A percentile compares a stretch with the other conserved stretches of the same genome.
Evolutionary conservation across 1,284 basidiomycete species (phyloP).

Genomic region (Stygiomarasmius scandens): DNA sequence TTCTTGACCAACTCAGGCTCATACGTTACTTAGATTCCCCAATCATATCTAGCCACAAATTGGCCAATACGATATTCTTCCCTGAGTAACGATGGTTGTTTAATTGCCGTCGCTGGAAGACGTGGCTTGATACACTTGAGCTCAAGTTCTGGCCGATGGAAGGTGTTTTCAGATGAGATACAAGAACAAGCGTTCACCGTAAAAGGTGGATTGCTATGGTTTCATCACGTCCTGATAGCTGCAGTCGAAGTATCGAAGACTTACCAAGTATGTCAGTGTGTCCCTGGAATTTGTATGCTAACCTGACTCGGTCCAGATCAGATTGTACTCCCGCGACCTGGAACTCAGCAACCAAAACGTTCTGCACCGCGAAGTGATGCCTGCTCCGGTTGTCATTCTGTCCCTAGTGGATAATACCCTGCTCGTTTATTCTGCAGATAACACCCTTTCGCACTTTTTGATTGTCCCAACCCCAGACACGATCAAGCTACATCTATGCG

Average conservation of each 20-base stretch:
- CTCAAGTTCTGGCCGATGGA: constrained; percentile 93
- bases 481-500: constrained; percentile 88
- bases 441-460: constrained; percentile 91
- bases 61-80: constrained; percentile 96
- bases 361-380: constrained; percentile 80
- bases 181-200: constrained; percentile 92
- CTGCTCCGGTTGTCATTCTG: constrained; percentile 80
- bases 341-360: constrained; percentile 88
- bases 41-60: constrained; percentile 85
- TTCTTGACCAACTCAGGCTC: too few species aligned
- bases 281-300: not conserved
- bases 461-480: constrained; percentile 85
- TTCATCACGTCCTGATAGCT: constrained; percentile 92
- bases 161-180: constrained; percentile 80
- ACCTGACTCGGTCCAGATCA: constrained; percentile 56
- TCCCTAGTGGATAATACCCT: constrained; percentile 95
- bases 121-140: constrained; percentile 94
- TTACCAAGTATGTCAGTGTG: constrained; percentile 70
- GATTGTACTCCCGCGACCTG: constrained; percentile 93
- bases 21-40: too few species aligned
- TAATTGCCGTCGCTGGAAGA: constrained; percentile 93
- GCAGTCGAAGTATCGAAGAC: constrained; percentile 84
- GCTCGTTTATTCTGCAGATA: constrained; percentile 97
- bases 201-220: constrained; percentile 94
- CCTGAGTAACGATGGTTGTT: constrained; percentile 87